Evolutionary conservation across 352 stramenopile species (phyloP).

Genomic region (Phytophthora colocasiae): DNA sequence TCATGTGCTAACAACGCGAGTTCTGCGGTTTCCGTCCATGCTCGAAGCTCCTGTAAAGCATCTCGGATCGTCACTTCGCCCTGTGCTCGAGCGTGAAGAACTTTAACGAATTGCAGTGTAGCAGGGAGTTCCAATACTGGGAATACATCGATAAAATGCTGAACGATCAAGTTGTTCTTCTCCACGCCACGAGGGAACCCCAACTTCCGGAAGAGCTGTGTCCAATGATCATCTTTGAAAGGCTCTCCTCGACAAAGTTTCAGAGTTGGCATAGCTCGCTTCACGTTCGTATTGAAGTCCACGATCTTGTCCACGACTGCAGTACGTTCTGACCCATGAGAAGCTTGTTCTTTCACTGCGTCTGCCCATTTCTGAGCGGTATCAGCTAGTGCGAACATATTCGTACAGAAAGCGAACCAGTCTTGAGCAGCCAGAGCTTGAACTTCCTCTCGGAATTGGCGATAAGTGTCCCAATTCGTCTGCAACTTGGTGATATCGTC

Average conservation of each 20-base stretch:
- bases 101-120: constrained; percentile 94
- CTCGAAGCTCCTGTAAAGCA: constrained; percentile 93
- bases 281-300: constrained; percentile 85
- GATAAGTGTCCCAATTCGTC: constrained; percentile 88
- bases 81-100: constrained; percentile 89
- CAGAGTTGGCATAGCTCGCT: constrained; percentile 90
- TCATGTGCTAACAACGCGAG: constrained; percentile 91
- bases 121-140: constrained; percentile 79
- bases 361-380: constrained; percentile 91
- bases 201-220: constrained; percentile 93
- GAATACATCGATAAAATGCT: constrained; percentile 91
- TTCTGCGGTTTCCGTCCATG: constrained; percentile 93
- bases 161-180: constrained; percentile 91
- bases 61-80: constrained; percentile 96
- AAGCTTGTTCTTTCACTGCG: constrained; percentile 73
- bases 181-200: constrained; percentile 85
- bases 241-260: constrained; percentile 95
- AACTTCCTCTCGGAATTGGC: constrained; percentile 87
- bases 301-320: constrained; percentile 80
- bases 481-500: constrained; percentile 75
- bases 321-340: constrained; percentile 54
- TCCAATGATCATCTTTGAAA: constrained; percentile 98
- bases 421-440: constrained; percentile 78
- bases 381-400: constrained; percentile 94
- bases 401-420: constrained; percentile 95